A percentile compares a stretch with the other conserved stretches of the same genome.
Conservation (phyloP, 176 grass and related monocot genomes). For the Canna indica region DNA sequence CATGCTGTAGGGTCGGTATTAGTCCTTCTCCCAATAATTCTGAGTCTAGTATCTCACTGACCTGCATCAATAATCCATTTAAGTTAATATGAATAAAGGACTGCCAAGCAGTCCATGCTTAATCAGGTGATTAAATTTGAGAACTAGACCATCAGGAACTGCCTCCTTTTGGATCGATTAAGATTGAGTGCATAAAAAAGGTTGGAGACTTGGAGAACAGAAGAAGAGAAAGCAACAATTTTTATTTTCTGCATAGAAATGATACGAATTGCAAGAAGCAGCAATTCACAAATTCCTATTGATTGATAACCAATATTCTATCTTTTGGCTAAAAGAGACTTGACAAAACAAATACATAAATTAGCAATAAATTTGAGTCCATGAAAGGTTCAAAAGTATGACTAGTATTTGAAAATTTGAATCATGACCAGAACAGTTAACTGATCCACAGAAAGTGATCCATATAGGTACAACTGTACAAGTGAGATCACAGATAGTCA, state of each 20-base stretch:
- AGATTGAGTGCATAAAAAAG: neutral
- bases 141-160: neutral
- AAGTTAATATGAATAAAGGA: neutral
- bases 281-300: neutral
- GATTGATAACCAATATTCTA: neutral
- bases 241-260: neutral
- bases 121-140: neutral
- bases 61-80: constrained; percentile 33
- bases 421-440: neutral
- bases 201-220: neutral
- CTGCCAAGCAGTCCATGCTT: neutral
- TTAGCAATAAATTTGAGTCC: neutral
- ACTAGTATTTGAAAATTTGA: neutral
- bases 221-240: too few species aligned
- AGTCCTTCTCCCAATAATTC: constrained; percentile 94
- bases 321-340: neutral
- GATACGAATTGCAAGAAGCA: neutral
- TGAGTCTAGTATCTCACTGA: constrained; percentile 93
- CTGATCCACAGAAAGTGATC: neutral
- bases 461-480: too few species aligned
- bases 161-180: neutral
- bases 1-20: constrained; percentile 83
- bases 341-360: neutral
- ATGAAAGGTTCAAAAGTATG: neutral
- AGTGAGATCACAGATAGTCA: neutral